Evolutionary conservation across 768 basidiomycete genomes (phyloP), one percentile per base, ranked within the genome.

Genomic region (Pleurotus pulmonarius): DNA sequence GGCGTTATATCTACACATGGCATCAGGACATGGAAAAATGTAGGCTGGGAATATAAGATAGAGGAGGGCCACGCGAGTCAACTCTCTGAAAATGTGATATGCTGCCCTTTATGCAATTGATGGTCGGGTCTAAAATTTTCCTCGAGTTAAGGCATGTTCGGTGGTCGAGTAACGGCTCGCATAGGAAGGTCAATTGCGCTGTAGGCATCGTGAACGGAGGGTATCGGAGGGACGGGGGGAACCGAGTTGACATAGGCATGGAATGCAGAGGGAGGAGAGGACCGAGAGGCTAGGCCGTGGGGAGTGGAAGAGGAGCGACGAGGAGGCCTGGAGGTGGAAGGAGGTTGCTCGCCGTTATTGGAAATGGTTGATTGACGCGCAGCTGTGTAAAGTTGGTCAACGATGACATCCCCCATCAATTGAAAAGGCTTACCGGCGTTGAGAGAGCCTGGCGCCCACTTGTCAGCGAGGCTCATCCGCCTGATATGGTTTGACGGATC

Each of bases 401-500:
- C 11, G 29, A 34, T 34, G 29, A 11, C 29, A 34, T 34, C 29
- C 9, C 8, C 11, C 29, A 34, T 34, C 29, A 34, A 34, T 34
- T 34, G 29, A 9, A 3, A 40, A 22, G 16, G 46, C 43, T 13
- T 38, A 45, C 54, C 44, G 26, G 16, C 34, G 38, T 5, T 29
- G 25, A 34, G 43, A 34, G 54, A 55, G 25, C 43, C 38, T 0
- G 69, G 67, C 5, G 74, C 63, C 75, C 75, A 77, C 59, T 70
- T 67, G 58, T 76, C 75, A 15, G 69, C 69, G 29, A 73, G 56
- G 60, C 67, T 68, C 13, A 56, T 59, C 41, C 61, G 67, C 61
- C 59, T 61, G 53, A 43, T 44, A 34, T 34, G 29, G 37, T 56
- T 58, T 25, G 52, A 41, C 34, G 57, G 62, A 6, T 58, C 45